These are phyloP conservation scores for Dendrobium catenatum DNA, from an alignment of 106 monocot species.

Conservation along the genomic window DNA sequence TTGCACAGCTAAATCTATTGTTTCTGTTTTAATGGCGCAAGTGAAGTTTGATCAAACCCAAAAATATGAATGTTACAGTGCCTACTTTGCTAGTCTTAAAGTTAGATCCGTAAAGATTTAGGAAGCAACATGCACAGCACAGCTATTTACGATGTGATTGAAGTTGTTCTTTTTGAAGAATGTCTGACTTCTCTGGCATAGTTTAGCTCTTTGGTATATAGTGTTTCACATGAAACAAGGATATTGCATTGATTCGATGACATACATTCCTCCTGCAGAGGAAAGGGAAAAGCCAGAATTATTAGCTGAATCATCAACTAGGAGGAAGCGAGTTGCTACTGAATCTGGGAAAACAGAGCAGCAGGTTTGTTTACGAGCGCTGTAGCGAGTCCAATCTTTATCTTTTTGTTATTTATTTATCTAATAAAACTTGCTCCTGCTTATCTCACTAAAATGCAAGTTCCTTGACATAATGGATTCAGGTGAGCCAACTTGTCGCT, in stretches of 20 bases:
- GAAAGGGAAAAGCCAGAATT: constrained; percentile 94
- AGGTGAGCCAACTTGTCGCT: constrained; percentile 96
- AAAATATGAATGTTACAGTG: too few species aligned
- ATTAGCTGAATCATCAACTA: constrained; percentile 70
- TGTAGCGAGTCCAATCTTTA: neutral
- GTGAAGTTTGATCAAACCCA: neutral
- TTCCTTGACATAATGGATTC: constrained; percentile 7
- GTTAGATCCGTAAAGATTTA: neutral
- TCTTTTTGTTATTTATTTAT: neutral
- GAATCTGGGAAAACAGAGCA: constrained; percentile 88
- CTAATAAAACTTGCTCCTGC: neutral
- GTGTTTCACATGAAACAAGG: too few species aligned
- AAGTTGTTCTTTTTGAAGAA: neutral
- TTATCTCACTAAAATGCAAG: neutral
- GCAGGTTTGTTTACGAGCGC: constrained; percentile 37
- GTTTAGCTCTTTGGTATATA: neutral
- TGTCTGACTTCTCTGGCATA: neutral
- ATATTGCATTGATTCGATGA: neutral
- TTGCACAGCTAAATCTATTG: too few species aligned
- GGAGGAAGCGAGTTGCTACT: constrained; percentile 75
- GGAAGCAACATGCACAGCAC: neutral
- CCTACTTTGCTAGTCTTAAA: too few species aligned
- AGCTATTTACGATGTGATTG: neutral
- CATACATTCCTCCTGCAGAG: constrained; percentile 31
- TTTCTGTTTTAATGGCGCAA: neutral